Conservation (phyloP, 495 filamentous ascomycete genomes). For the Aspergillus homomorphus region DNA sequence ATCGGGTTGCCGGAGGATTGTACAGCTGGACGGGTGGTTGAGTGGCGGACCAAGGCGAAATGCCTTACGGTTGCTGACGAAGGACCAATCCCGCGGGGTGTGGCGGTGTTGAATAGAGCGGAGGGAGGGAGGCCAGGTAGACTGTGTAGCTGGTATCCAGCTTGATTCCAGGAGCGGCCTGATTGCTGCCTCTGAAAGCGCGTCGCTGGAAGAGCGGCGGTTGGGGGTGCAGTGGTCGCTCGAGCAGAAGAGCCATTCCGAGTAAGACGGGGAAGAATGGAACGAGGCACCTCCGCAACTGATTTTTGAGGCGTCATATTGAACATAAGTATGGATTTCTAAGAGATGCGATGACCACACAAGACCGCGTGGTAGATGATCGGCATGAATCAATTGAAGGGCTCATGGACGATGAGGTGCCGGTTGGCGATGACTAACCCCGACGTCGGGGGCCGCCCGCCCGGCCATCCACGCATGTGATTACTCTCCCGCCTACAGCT, state of each 20-base stretch:
- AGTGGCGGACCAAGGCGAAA: constrained; percentile 13
- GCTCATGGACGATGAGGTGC: neutral
- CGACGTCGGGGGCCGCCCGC: neutral
- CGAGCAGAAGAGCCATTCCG: constrained; percentile 45
- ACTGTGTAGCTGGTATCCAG: constrained; percentile 25
- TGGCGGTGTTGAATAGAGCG: constrained; percentile 25
- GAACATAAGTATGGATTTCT: neutral
- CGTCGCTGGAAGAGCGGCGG: constrained; percentile 26
- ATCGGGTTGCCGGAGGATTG: constrained; percentile 31
- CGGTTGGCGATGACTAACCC: constrained; percentile 8
- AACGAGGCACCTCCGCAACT: constrained; percentile 39
- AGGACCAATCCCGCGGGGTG: constrained; percentile 14
- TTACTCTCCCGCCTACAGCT: no score
- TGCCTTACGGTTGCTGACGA: constrained; percentile 24
- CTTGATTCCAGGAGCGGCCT: constrained; percentile 24
- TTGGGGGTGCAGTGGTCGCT: constrained; percentile 29
- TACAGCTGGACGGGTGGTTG: constrained; percentile 13
- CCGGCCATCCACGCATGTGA: neutral
- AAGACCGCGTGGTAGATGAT: neutral
- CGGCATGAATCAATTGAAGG: neutral
- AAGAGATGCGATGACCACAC: neutral
- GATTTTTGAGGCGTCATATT: constrained; percentile 38
- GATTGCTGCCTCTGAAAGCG: constrained; percentile 23
- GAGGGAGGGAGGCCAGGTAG: constrained; percentile 12
- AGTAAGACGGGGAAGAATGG: constrained; percentile 42